phyloP scores from a whole-genome alignment of 169 alveolate species.

The Eimeria mitis region DNA sequence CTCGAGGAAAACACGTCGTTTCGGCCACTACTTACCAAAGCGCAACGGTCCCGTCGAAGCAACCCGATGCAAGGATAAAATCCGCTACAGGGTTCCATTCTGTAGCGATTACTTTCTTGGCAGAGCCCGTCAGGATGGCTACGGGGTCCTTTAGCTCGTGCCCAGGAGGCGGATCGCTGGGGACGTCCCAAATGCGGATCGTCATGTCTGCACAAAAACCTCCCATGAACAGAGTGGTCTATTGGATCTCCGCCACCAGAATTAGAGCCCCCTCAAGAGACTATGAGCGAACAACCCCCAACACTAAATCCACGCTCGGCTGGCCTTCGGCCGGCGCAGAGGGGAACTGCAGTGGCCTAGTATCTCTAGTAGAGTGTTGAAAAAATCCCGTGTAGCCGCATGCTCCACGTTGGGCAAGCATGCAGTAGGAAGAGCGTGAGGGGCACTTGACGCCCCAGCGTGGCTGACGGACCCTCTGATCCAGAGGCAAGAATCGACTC shows the following conservation, averaged over 20 bases:
- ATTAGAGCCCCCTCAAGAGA: neutral
- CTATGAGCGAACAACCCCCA: neutral
- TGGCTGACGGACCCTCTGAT: conserved; percentile 74
- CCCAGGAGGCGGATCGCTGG: conserved; percentile 48
- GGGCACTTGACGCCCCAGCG: neutral
- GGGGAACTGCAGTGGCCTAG: neutral
- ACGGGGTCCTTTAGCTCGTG: conserved; percentile 74
- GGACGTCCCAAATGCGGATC: conserved; percentile 77
- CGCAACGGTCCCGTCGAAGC: conserved; percentile 79
- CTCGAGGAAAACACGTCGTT: neutral
- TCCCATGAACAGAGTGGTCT: neutral
- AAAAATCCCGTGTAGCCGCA: neutral
- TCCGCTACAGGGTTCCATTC: conserved; percentile 80
- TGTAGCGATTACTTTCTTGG: conserved; percentile 76
- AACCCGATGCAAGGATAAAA: conserved; percentile 77
- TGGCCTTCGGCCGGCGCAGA: neutral
- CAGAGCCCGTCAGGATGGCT: conserved; percentile 75
- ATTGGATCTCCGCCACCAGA: neutral
- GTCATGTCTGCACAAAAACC: conserved; percentile 69
- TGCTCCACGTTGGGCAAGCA: neutral
- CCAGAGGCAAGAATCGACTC: conserved; percentile 81
- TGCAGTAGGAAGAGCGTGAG: neutral
- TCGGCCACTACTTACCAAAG: conserved; percentile 69
- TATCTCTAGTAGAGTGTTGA: too few relatives aligned
- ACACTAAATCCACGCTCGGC: neutral